phyloP scores from a whole-genome alignment of 2,329 filamentous ascomycete species.

The Alternaria burnsii region DNA sequence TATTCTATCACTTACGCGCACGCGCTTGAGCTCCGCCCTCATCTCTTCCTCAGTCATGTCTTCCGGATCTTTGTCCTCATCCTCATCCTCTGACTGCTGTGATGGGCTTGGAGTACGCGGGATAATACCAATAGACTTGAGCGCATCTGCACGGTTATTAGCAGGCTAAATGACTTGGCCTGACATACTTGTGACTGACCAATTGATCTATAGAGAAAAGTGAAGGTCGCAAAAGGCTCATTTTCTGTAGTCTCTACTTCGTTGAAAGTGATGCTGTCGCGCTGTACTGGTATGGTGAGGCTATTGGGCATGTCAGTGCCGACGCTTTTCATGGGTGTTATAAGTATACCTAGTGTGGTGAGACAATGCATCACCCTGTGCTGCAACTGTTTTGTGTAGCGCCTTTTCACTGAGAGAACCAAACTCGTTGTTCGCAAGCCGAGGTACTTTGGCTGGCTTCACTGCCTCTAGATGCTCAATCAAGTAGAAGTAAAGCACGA shows the following conservation, averaged over 20 bases:
- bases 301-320: background rate
- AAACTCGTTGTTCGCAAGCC: background rate
- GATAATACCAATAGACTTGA: background rate
- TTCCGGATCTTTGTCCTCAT: background rate
- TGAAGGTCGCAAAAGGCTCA: background rate
- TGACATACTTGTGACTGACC: background rate
- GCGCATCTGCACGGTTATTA: background rate
- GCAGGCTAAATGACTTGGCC: background rate
- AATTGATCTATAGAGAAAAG: background rate
- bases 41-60: background rate
- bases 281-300: background rate
- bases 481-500: constrained; percentile 10
- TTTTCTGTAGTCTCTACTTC: background rate
- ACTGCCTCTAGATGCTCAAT: constrained; percentile 3
- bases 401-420: background rate
- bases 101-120: background rate
- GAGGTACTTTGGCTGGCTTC: background rate
- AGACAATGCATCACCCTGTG: background rate
- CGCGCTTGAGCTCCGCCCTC: background rate
- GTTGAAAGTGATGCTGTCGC: background rate
- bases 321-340: background rate
- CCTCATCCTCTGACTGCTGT: background rate
- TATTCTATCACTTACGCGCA: background rate
- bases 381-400: background rate
- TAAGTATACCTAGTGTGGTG: background rate